phyloP scores from a whole-genome alignment of 805 yeast species.

The Zygoascus flipseniorum region DNA sequence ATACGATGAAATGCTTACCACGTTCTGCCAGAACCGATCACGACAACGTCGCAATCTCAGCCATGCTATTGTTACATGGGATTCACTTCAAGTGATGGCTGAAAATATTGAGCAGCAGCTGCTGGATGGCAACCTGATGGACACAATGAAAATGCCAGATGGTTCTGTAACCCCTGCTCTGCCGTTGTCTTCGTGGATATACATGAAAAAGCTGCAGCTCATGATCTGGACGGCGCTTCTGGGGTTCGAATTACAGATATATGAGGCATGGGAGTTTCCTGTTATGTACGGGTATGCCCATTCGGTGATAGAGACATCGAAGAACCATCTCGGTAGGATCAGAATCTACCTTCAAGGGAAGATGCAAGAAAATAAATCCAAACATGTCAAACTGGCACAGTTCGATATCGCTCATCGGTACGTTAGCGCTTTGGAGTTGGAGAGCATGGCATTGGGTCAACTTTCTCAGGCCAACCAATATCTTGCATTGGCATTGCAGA shows the following conservation, averaged over 20 bases:
- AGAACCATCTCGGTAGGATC: conserved; percentile 40
- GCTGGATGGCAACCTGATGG: not conserved
- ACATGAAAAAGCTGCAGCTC: conserved; percentile 50
- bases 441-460: conserved; percentile 23
- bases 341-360: conserved; percentile 21
- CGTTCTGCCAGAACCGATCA: conserved; percentile 60
- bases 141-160: conserved; percentile 8
- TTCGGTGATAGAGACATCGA: conserved; percentile 35
- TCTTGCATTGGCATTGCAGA: conserved; percentile 13
- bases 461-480: conserved; percentile 26
- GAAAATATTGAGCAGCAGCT: conserved; percentile 53
- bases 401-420: conserved; percentile 13
- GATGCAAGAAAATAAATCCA: conserved; percentile 1
- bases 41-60: conserved; percentile 72
- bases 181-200: conserved; percentile 66
- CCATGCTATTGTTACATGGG: conserved; percentile 54
- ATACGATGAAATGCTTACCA: conserved; percentile 42
- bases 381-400: not conserved
- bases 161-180: conserved; percentile 35
- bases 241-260: conserved; percentile 70
- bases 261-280: conserved; percentile 60
- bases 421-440: conserved; percentile 24
- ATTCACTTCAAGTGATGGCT: conserved; percentile 67
- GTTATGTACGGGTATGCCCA: conserved; percentile 62
- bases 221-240: conserved; percentile 68